Evolutionary conservation across 306 rosid species (phyloP).

Genomic region (Cucumis sativus): DNA sequence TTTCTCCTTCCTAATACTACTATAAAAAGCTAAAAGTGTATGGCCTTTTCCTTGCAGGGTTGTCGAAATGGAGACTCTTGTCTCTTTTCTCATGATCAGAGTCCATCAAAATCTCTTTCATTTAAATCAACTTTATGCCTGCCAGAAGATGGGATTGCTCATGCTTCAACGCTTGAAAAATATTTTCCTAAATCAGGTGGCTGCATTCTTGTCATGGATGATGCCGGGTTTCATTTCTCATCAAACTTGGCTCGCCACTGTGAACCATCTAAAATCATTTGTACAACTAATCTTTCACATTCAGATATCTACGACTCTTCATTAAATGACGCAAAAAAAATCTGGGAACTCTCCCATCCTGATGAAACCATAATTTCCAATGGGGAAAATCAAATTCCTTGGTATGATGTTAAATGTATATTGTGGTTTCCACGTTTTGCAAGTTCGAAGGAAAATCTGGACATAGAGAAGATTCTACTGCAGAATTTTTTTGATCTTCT

Average conservation of each 20-base stretch:
- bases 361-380: constrained; percentile 50
- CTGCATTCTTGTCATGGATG: constrained; percentile 61
- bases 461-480: constrained; percentile 25
- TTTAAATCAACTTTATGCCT: constrained; percentile 21
- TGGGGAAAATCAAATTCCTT: constrained; percentile 42
- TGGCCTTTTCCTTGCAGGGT: constrained; percentile 33
- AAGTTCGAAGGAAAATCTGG: constrained; percentile 31
- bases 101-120: constrained; percentile 18
- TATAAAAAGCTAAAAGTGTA: not conserved
- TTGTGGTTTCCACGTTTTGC: constrained; percentile 69
- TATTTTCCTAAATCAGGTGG: constrained; percentile 33
- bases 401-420: constrained; percentile 47
- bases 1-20: not conserved
- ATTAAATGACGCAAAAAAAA: constrained; percentile 31
- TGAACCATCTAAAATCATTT: constrained; percentile 49
- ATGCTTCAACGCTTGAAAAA: constrained; percentile 31
- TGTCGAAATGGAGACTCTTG: constrained; percentile 73
- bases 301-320: constrained; percentile 29
- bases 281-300: constrained; percentile 45
- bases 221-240: constrained; percentile 38
- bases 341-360: constrained; percentile 64
- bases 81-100: constrained; percentile 44
- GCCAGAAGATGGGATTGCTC: constrained; percentile 36
- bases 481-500: constrained; percentile 53
- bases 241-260: constrained; percentile 29